Percentiles rank a stretch among this genome's conserved stretches.
Evolutionary conservation across 768 basidiomycete genomes (phyloP).

Genomic region (Mycena rosella): DNA sequence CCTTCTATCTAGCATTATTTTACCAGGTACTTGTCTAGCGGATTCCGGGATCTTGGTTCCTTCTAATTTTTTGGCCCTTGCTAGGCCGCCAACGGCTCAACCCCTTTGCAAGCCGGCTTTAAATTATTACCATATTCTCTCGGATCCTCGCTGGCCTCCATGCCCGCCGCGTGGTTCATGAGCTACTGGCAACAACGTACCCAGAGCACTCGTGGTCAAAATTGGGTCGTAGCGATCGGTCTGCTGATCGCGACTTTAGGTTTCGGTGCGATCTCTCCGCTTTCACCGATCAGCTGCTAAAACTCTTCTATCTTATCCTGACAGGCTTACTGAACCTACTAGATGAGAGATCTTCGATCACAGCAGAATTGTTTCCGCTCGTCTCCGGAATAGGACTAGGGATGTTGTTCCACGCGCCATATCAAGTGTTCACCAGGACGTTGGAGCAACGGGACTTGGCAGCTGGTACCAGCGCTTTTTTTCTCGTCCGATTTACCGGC

Average conservation of each 20-base stretch:
- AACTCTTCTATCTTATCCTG: conserved; percentile 35
- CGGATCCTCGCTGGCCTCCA: conserved; percentile 86
- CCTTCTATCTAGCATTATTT: conserved; percentile 87
- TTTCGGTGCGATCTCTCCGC: conserved; percentile 66
- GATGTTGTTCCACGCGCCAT: conserved; percentile 89
- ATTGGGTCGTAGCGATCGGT: conserved; percentile 72
- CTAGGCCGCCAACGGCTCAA: conserved; percentile 77
- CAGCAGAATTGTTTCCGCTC: conserved; percentile 72
- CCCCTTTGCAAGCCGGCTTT: conserved; percentile 80
- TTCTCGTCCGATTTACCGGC: conserved; percentile 88
- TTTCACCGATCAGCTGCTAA: conserved; percentile 33
- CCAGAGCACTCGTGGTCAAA: conserved; percentile 72
- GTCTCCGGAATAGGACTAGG: conserved; percentile 84
- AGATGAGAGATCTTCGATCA: conserved; percentile 60
- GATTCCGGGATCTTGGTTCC: conserved; percentile 26
- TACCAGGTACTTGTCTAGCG: conserved; percentile 70
- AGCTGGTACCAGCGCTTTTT: conserved; percentile 87
- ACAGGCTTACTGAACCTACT: conserved; percentile 78
- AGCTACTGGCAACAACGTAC: conserved; percentile 71
- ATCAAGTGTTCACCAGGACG: conserved; percentile 80
- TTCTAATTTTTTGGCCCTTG: conserved; percentile 24
- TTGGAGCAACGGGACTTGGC: conserved; percentile 77
- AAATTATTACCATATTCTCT: conserved; percentile 87
- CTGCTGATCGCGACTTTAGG: conserved; percentile 76
- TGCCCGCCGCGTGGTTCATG: conserved; percentile 90